Evolutionary conservation across 2,329 filamentous ascomycete genomes (phyloP), one percentile per base, ranked within the genome.

Genomic region (Sporothrix dimorphospora): DNA sequence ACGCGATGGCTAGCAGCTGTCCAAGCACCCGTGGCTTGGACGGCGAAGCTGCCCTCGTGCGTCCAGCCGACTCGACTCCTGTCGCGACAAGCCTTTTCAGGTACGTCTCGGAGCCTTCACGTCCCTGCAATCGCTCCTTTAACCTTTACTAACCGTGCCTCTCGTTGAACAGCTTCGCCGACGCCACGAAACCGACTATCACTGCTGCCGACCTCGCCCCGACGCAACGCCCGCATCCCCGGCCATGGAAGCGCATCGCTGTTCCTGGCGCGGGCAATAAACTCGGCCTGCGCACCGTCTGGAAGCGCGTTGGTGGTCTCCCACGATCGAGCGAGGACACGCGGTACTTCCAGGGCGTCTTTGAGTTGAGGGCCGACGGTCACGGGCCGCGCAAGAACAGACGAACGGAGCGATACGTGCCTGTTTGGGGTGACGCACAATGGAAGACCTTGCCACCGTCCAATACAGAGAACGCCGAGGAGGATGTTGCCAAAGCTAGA

Each of bases 311-410:
- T 16, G 76, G 74, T 47, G 76, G 76, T 4, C 67, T 76, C 9
- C 65, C 70, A 3, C 14, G 49, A 3, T 67, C 67, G 12, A 21
- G 27, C 1, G 63, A 61, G 3, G 61, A 75, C 55, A 38, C 66
- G 11, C 49, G 67, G 0, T 78, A 80, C 67, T 27, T 61, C 3
- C 59, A 72, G 45, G 76, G 73, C 2, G 66, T 75, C 16, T 42
- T 71, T 5, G 82, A 84, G 73, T 76, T 84, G 5, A 76, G 79
- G 19, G 78, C 75, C 30, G 78, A 79, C 27, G 80, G 81, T 1
- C 65, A 71, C 2, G 79, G 78, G 0, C 53, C 78, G 27, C 78
- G 82, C 42, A 84, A 84, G 74, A 79, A 77, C 71, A 63, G 71
- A 24, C 78, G 80, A n/a, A 76, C 74, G 14, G 67, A 73, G 8